A percentile compares a stretch with the other conserved stretches of the same genome.
Conservation (phyloP, 1,139 yeast genomes). For the Suhomyces bokatorum region DNA sequence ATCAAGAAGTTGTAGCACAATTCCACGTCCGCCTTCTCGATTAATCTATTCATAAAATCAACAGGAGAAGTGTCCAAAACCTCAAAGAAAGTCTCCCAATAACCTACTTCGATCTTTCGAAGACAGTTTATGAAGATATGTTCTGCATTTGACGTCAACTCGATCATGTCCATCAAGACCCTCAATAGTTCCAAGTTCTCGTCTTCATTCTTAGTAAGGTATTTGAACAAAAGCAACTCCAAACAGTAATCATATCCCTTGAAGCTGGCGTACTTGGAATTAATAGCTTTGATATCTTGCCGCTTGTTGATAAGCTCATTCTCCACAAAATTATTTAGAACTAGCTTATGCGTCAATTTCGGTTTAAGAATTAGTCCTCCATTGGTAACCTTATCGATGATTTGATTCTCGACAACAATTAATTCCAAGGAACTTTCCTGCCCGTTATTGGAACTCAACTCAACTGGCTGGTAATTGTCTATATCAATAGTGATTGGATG, state of each 20-base stretch:
- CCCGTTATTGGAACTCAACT: constrained; percentile 16
- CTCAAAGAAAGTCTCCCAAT: constrained; percentile 42
- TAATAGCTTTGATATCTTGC: constrained; percentile 17
- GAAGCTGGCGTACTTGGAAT: constrained; percentile 30
- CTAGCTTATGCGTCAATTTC: constrained; percentile 32
- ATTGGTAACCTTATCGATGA: constrained; percentile 20
- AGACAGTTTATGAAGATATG: constrained; percentile 43
- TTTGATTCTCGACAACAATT: constrained; percentile 35
- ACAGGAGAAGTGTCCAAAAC: constrained; percentile 39
- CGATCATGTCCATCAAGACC: constrained; percentile 32
- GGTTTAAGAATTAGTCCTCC: constrained; percentile 26
- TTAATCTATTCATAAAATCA: constrained; percentile 40
- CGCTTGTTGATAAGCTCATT: constrained; percentile 34
- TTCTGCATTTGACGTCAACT: constrained; percentile 29
- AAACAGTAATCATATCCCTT: constrained; percentile 40
- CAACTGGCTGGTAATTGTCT: constrained; percentile 35
- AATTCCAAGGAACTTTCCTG: constrained; percentile 25
- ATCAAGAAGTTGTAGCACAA: constrained; percentile 45
- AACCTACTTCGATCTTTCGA: constrained; percentile 43
- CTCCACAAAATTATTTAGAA: constrained; percentile 42
- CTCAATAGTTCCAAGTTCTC: constrained; percentile 20
- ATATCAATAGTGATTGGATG: constrained; percentile 32
- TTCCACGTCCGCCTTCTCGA: constrained; percentile 37
- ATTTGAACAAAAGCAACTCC: constrained; percentile 41
- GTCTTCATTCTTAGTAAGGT: constrained; percentile 17